These are phyloP conservation scores for Ceraceosorus bombacis DNA, from an alignment of 1,284 basidiomycete species.

Conservation along the genomic window DNA sequence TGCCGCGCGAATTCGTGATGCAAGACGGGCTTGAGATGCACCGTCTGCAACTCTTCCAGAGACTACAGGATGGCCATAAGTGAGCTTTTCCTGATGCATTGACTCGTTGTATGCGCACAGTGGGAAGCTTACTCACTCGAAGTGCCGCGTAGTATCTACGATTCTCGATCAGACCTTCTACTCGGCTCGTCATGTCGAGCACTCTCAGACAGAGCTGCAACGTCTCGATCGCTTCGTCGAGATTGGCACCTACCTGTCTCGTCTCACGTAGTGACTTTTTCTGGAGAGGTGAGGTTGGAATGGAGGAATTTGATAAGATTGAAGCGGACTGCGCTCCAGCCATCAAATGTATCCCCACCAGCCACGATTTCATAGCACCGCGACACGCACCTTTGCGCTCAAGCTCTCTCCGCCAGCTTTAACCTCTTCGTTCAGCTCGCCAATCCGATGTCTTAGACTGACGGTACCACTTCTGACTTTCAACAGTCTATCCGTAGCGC, in stretches of 20 bases:
- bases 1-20: conserved; percentile 89
- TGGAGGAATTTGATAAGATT: background rate
- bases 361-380: background rate
- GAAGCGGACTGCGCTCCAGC: background rate
- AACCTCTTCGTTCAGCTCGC: conserved; percentile 57
- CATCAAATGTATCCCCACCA: too few species aligned
- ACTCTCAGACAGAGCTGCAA: conserved; percentile 85
- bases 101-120: conserved; percentile 18
- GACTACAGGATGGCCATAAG: conserved; percentile 18
- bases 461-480: conserved; percentile 71
- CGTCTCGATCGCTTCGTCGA: conserved; percentile 92
- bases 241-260: conserved; percentile 80
- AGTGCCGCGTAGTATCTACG: conserved; percentile 91
- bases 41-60: conserved; percentile 62
- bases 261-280: conserved; percentile 60
- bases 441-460: conserved; percentile 54
- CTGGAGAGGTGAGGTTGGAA: background rate
- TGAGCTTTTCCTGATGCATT: background rate
- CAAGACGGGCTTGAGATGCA: conserved; percentile 73
- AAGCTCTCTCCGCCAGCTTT: conserved; percentile 45
- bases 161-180: conserved; percentile 82
- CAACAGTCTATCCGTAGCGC: conserved; percentile 87
- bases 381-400: conserved; percentile 18
- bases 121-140: conserved; percentile 54
- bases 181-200: conserved; percentile 86